phyloP scores from a whole-genome alignment of 176 grass and related monocot genomes.

The Triticum timopheevii region DNA sequence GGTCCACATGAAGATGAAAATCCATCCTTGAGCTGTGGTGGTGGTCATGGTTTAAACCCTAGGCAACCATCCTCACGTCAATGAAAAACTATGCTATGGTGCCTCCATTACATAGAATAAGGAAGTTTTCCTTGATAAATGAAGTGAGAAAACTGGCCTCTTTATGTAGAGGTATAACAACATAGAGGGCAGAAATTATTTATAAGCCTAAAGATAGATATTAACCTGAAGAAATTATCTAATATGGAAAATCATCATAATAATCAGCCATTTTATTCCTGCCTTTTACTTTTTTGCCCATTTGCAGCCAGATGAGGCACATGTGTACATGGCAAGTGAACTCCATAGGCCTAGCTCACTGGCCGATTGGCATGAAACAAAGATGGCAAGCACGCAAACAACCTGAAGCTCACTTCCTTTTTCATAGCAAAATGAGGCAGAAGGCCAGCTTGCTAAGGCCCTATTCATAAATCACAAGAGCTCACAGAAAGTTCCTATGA shows the following conservation, averaged over 20 bases:
- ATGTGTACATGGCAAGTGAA: not conserved
- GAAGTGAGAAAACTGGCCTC: not conserved
- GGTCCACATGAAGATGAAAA: not conserved
- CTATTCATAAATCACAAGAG: not conserved
- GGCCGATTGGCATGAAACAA: not conserved
- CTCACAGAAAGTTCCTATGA: not conserved
- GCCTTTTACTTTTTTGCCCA: not conserved
- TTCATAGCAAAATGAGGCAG: conserved; percentile 2
- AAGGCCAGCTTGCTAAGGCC: not conserved
- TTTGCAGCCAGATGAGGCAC: not conserved
- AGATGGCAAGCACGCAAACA: not conserved
- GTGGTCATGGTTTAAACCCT: not conserved
- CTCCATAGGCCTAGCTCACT: not conserved
- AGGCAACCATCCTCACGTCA: not conserved
- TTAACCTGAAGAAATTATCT: not conserved
- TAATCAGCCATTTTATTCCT: not conserved
- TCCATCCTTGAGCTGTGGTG: not conserved
- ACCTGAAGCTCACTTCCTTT: not conserved
- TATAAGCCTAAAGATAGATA: not conserved
- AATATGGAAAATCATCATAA: not conserved
- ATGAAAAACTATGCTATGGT: not conserved
- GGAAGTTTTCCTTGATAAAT: not conserved
- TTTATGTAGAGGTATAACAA: not conserved
- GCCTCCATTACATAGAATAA: not conserved
- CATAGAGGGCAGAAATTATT: not conserved